Evolutionary conservation across 1,139 yeast genomes (phyloP).

Genomic region (Geotrichum cucujoidarum): DNA sequence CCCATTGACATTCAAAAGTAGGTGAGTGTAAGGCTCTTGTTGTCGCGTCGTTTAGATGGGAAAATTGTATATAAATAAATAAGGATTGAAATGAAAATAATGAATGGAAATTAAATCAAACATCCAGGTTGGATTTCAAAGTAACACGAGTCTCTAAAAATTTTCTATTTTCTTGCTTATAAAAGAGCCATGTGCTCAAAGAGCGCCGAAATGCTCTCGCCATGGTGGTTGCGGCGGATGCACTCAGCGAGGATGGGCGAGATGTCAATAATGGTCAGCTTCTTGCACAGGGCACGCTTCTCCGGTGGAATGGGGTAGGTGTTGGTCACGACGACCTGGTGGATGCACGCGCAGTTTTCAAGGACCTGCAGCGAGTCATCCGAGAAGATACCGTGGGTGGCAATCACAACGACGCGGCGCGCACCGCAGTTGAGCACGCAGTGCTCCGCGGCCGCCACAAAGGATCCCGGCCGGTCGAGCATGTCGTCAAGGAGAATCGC

Average conservation of each 20-base stretch:
- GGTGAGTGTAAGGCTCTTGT: too few relatives aligned
- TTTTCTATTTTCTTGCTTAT: too few relatives aligned
- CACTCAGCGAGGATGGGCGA: slow-evolving; percentile 96
- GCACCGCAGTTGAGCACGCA: slow-evolving; percentile 94
- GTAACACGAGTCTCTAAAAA: too few relatives aligned
- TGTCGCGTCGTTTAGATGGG: too few relatives aligned
- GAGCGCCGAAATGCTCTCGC: slow-evolving; percentile 88
- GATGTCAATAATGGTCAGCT: slow-evolving; percentile 84
- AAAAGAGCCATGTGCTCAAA: slow-evolving; percentile 68
- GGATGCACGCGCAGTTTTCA: slow-evolving; percentile 74
- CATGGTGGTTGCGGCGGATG: slow-evolving; percentile 96
- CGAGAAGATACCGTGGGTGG: slow-evolving; percentile 92
- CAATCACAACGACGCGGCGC: slow-evolving; percentile 79
- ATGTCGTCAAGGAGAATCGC: slow-evolving; percentile 94
- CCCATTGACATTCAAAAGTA: too few relatives aligned
- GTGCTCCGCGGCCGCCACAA: slow-evolving; percentile 97
- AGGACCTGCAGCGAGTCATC: slow-evolving; percentile 79
- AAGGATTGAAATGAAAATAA: too few relatives aligned
- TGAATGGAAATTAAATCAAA: too few relatives aligned
- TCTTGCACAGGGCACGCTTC: slow-evolving; percentile 51
- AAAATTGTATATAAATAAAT: too few relatives aligned
- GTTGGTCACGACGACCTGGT: slow-evolving; percentile 87
- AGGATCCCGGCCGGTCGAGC: slow-evolving; percentile 91
- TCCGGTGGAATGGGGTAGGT: slow-evolving; percentile 81
- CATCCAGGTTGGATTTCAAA: too few relatives aligned